Evolutionary conservation across 1,139 yeast genomes (phyloP), one percentile per base, ranked within the genome.

Genomic region (Geotrichum bryndzae): DNA sequence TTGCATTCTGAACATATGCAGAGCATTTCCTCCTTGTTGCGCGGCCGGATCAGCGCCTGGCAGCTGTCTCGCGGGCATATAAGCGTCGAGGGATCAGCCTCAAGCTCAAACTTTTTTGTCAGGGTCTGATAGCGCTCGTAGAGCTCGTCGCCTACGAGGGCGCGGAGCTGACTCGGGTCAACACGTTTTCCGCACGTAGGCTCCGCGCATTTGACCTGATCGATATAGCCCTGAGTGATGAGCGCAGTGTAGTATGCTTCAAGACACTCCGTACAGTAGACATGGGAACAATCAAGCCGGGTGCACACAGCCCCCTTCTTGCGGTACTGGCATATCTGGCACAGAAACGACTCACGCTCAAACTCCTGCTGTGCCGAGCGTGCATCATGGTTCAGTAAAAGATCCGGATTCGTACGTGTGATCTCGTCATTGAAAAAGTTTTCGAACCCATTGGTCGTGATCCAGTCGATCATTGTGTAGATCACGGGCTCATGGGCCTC

Each of bases 151-250:
- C 74, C 65, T 1, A 82, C 66, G 66, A 70, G 61, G 11, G 67
- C 68, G 25, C 70, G 66, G 54, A 77, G 66, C 31, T 71, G 58
- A 46, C 63, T 61, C 50, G 33, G 57, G 25, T 53, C 65, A 15
- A 53, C 63, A 56, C 48, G 71, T 67, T 61, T 69, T 62, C 46
- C 65, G 67, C 57, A 67, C 63, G 22, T 60, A 75, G 66, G 82
- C 56, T 83, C 79, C 0, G 90, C 90, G 68, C 91, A 86, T 66
- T 84, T 84, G 0, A 86, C 77, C 60, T 77, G 81, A 18, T 78
- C 78, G 2, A 84, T 77, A 46, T 82, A 82, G 0, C 88, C 90
- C 23, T 79, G 74, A 1, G 70, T 70, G 18, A 86, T 84, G 60
- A 77, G 73, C 1, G 80, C 74, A 0, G 72, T 64, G 65, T 81